phyloP scores from a whole-genome alignment of 2,329 filamentous ascomycete species.

The Daldinia eschscholtzii region DNA sequence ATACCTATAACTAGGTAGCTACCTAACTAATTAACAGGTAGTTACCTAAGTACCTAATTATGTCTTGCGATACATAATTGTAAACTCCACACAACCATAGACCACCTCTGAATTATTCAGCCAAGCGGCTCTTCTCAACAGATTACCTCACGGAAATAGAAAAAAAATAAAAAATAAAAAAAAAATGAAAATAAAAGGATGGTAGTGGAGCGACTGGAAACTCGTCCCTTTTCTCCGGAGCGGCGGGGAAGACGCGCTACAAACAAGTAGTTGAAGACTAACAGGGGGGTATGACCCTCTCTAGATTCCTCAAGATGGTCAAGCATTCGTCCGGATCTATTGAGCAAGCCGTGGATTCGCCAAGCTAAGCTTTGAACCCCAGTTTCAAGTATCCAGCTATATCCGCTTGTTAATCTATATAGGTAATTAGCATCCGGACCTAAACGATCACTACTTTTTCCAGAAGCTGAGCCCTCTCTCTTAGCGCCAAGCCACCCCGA shows the following conservation, averaged over 20 bases:
- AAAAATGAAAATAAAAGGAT: constrained; percentile 12
- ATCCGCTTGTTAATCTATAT: constrained; percentile 18
- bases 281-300: constrained; percentile 18
- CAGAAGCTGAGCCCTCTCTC: constrained; percentile 29
- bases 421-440: constrained; percentile 17
- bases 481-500: constrained; percentile 33
- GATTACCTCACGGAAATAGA: constrained; percentile 37
- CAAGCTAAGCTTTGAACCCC: constrained; percentile 19
- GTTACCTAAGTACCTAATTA: too few species aligned
- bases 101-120: constrained; percentile 6
- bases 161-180: too few species aligned
- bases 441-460: constrained; percentile 35
- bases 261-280: constrained; percentile 16
- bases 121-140: constrained; percentile 30
- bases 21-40: too few species aligned
- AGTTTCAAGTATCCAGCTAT: constrained; percentile 22
- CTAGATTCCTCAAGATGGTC: neutral
- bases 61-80: neutral
- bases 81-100: constrained; percentile 2
- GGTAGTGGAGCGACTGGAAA: constrained; percentile 22
- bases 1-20: too few species aligned
- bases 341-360: constrained; percentile 16
- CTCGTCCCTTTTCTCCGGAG: constrained; percentile 42
- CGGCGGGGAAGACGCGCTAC: constrained; percentile 26
- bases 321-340: constrained; percentile 40